These are phyloP conservation scores for Sporobolomyces phaffii DNA, from an alignment of 768 basidiomycete species.

Conservation along the genomic window DNA sequence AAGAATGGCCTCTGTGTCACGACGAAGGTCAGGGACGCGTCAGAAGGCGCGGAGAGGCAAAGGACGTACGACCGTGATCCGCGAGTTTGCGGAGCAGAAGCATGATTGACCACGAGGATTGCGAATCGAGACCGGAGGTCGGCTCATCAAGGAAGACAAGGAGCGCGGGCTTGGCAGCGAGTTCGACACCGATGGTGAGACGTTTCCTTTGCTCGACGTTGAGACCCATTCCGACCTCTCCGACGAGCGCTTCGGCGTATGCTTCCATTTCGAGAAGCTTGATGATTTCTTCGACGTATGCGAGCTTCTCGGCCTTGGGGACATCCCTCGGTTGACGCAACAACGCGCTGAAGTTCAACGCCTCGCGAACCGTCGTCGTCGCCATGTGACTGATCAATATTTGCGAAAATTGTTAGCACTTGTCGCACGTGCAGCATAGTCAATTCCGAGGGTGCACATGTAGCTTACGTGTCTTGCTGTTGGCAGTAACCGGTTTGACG, in stretches of 20 bases:
- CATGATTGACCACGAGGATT: conserved; percentile 51
- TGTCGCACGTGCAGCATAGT: background rate
- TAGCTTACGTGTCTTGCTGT: conserved; percentile 36
- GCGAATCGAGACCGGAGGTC: conserved; percentile 50
- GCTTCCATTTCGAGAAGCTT: conserved; percentile 50
- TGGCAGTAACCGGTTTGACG: conserved; percentile 46
- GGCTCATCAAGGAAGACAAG: conserved; percentile 52
- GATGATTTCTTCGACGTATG: conserved; percentile 50
- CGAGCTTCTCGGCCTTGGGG: conserved; percentile 47
- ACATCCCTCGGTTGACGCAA: conserved; percentile 48
- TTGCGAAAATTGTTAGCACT: too few relatives aligned
- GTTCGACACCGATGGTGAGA: conserved; percentile 75
- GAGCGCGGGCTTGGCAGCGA: conserved; percentile 59
- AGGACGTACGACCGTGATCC: conserved; percentile 45
- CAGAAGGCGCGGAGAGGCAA: conserved; percentile 26
- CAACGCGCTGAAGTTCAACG: conserved; percentile 49
- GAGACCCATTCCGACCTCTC: conserved; percentile 50
- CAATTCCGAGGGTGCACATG: too few relatives aligned
- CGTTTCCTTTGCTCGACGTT: conserved; percentile 54
- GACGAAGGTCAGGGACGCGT: conserved; percentile 34
- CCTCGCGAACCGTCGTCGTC: conserved; percentile 50
- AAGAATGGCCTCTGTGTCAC: conserved; percentile 47
- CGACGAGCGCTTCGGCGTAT: conserved; percentile 51
- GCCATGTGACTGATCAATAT: conserved; percentile 48
- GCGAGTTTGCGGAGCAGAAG: conserved; percentile 51